Base-by-base conservation (phyloP, 176 grass and related monocot genomes). In the Canna indica region DNA sequence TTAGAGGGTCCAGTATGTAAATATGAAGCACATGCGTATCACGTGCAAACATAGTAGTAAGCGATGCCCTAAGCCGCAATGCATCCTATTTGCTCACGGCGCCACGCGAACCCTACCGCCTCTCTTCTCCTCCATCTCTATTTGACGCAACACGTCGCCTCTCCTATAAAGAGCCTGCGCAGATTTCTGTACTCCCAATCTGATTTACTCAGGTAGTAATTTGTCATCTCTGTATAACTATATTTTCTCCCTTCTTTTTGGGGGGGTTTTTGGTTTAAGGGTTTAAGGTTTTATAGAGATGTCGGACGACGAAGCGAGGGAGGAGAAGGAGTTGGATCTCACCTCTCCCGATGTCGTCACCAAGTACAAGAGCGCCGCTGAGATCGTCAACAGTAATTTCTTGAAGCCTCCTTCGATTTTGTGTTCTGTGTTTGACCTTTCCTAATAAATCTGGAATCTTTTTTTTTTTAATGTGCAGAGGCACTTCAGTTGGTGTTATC, bases 291-390 rank as follows among this genome's bases (percentile, higher is more conserved):
- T 70, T 68, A 16, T 27, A 9, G 36, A 57, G 85, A 85, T 85
- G 85, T 96, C 95, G 33, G 95, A 99, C 78, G 95, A 99, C 69
- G 95, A 99, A 60, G 74, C 89, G 42, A 84, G 81, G 45, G 95
- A 93, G 82, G 95, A 99, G 82, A 93, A 99, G 87, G 95, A 99
- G 84, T 74, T 99, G 72, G 95, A 99, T 78, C 95, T 99, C 41
- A 83, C 90, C 54, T 94, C 86, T 36, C 73, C 84, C 26, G 95
- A 99, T 5, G 95, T 99, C 59, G 90, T 99, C 41, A 99, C 95
- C 59, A 99, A 99, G 82, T 99, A 99, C 70, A 99, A 99, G 75
- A 53, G 70, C 18, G 95, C 95, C 27, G 95, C 95, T 5, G 95
- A 99, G 46, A 99, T 99, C 78, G 75, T 92, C 27, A 99, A 99